These are phyloP conservation scores for Mycena albidolilacea DNA, from an alignment of 768 basidiomycete species.

Conservation along the genomic window DNA sequence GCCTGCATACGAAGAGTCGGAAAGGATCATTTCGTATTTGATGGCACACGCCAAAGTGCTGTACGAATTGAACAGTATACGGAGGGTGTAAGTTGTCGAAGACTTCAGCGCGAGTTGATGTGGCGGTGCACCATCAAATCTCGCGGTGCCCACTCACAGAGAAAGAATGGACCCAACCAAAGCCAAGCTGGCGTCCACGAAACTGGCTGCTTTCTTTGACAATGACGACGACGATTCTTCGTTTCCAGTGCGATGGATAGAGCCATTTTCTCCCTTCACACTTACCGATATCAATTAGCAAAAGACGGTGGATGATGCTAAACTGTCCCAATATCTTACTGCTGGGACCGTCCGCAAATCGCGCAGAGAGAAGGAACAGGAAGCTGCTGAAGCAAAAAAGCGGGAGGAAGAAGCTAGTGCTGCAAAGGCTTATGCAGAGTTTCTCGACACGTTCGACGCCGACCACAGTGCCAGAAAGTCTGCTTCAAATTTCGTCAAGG, in stretches of 20 bases:
- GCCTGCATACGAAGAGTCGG: too few relatives aligned
- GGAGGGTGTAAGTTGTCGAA: too few relatives aligned
- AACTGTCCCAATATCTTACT: slow-evolving; percentile 83
- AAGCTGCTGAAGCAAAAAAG: slow-evolving; percentile 92
- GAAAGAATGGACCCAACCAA: slow-evolving; percentile 75
- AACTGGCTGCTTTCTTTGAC: slow-evolving; percentile 86
- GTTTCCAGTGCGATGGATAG: slow-evolving; percentile 93
- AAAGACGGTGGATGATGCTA: slow-evolving; percentile 89
- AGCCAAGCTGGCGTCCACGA: slow-evolving; percentile 59
- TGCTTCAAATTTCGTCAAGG: slow-evolving; percentile 72
- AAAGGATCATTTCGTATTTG: too few relatives aligned
- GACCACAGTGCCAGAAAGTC: slow-evolving; percentile 69
- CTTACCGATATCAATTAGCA: slow-evolving; percentile 83
- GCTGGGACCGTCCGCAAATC: slow-evolving; percentile 93
- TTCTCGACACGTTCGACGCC: slow-evolving; percentile 87
- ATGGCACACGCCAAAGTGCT: too few relatives aligned
- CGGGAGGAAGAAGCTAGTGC: slow-evolving; percentile 87
- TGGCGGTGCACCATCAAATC: too few relatives aligned
- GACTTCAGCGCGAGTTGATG: too few relatives aligned
- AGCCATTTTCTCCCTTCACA: slow-evolving; percentile 69
- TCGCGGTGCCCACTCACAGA: not conserved
- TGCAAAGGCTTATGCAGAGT: slow-evolving; percentile 86
- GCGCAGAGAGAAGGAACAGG: slow-evolving; percentile 91
- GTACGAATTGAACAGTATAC: too few relatives aligned
- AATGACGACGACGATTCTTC: slow-evolving; percentile 88